Evolutionary conservation across 2,329 filamentous ascomycete species (phyloP).

Genomic region (Dryadomyces quercus-mongolicae): DNA sequence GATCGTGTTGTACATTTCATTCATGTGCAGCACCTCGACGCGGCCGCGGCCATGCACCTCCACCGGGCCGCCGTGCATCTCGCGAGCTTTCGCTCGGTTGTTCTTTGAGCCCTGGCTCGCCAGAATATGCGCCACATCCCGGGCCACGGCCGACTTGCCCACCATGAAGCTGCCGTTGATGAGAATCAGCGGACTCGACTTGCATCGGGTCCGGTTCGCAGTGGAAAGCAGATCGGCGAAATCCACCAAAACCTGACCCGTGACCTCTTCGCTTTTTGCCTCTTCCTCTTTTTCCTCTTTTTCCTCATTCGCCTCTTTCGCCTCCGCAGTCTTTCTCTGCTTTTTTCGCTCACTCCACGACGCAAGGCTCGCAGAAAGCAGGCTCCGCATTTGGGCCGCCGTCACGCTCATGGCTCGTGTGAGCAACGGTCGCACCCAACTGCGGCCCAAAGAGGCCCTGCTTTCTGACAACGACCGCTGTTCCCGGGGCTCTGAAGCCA

Average conservation of each 20-base stretch:
- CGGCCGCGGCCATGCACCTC: neutral
- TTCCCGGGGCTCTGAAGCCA: too few relatives aligned
- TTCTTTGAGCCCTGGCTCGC: neutral
- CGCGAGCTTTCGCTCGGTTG: neutral
- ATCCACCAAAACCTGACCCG: neutral
- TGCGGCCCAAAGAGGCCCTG: neutral
- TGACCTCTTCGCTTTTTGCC: too few relatives aligned
- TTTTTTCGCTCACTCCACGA: neutral
- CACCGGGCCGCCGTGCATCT: neutral
- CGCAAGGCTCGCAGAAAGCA: neutral
- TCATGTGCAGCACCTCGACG: neutral
- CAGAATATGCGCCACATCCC: constrained; percentile 1
- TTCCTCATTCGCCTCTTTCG: neutral
- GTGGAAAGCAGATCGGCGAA: neutral
- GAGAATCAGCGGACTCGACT: constrained; percentile 1
- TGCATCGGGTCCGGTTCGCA: neutral
- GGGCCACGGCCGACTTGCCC: constrained; percentile 8
- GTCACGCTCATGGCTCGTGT: neutral
- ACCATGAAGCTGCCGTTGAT: constrained; percentile 4
- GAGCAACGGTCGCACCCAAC: neutral
- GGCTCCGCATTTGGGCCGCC: neutral
- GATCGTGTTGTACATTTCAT: neutral
- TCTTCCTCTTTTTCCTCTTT: neutral
- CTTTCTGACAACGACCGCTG: neutral
- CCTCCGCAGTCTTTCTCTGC: too few relatives aligned